Conservation (phyloP, 139 green algal genomes). For the Chlorella sp. region DNA sequence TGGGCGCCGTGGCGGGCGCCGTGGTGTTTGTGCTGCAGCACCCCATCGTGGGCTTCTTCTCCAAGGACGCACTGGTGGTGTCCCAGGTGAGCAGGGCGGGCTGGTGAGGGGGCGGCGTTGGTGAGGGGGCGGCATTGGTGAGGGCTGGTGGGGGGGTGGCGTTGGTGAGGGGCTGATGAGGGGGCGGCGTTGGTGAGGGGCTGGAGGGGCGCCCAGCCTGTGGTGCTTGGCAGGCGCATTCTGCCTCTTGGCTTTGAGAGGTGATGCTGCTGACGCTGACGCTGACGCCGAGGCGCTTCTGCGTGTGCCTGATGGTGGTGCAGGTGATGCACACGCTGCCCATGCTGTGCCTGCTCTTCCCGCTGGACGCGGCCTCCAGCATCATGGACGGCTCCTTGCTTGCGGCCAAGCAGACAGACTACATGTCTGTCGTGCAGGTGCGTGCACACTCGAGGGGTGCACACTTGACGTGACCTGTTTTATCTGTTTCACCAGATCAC, state of each 20-base stretch:
- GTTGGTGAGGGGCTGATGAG: neutral
- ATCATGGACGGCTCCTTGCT: slow-evolving; percentile 53
- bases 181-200: no score
- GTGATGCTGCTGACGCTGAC: no score
- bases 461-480: neutral
- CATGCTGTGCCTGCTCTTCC: slow-evolving; percentile 33
- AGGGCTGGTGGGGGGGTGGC: no score
- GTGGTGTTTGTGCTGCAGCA: slow-evolving; percentile 19
- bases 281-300: no score
- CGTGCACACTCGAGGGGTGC: no score
- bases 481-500: neutral
- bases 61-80: slow-evolving; percentile 28
- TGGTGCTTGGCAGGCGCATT: no score
- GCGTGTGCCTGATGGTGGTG: no score
- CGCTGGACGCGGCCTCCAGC: slow-evolving; percentile 33
- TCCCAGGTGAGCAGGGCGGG: no score
- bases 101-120: no score
- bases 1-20: slow-evolving; percentile 14
- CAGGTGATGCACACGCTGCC: slow-evolving; percentile 36
- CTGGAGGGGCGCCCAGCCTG: neutral
- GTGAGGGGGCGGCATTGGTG: no score
- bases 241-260: neutral
- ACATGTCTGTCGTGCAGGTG: slow-evolving; percentile 29
- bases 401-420: slow-evolving; percentile 44
- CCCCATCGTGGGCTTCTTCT: slow-evolving; percentile 35